Percentiles rank a stretch among this genome's conserved stretches.
Conservation (phyloP, 345 rosid species). For the Citrus reticulata region DNA sequence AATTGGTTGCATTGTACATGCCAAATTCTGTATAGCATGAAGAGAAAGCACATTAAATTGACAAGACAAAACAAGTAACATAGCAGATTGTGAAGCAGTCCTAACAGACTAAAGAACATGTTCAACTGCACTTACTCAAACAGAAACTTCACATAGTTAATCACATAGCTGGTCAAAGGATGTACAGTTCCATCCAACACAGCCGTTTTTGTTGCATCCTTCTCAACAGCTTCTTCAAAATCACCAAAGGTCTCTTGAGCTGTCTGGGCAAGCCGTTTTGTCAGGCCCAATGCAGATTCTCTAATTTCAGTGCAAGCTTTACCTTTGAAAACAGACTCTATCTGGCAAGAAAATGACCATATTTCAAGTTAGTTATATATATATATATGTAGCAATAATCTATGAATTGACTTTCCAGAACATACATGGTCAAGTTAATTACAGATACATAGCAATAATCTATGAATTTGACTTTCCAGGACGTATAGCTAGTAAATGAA, state of each 20-base stretch:
- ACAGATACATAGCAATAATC: too few relatives aligned
- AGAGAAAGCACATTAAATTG: background rate
- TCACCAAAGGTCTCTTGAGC: conserved; percentile 97
- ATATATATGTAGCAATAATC: background rate
- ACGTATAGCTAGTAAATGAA: background rate
- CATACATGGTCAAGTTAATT: background rate
- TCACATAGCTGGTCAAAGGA: conserved; percentile 97
- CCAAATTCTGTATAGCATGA: background rate
- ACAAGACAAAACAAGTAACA: background rate
- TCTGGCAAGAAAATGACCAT: conserved; percentile 38
- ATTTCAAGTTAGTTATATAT: background rate
- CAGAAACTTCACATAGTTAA: conserved; percentile 92
- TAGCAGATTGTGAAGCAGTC: background rate
- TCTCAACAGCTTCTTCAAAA: conserved; percentile 98
- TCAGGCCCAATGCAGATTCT: conserved; percentile 83
- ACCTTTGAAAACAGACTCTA: conserved; percentile 73
- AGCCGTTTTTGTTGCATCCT: conserved; percentile 93
- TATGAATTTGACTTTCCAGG: too few relatives aligned
- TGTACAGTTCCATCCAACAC: conserved; percentile 95
- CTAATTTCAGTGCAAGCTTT: conserved; percentile 85
- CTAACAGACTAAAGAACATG: background rate
- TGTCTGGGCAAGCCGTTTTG: conserved; percentile 84
- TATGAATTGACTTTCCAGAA: background rate
- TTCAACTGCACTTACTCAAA: conserved; percentile 72
- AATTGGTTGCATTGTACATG: background rate